Evolutionary conservation across 805 yeast genomes (phyloP).

Genomic region (Candida insectalens): DNA sequence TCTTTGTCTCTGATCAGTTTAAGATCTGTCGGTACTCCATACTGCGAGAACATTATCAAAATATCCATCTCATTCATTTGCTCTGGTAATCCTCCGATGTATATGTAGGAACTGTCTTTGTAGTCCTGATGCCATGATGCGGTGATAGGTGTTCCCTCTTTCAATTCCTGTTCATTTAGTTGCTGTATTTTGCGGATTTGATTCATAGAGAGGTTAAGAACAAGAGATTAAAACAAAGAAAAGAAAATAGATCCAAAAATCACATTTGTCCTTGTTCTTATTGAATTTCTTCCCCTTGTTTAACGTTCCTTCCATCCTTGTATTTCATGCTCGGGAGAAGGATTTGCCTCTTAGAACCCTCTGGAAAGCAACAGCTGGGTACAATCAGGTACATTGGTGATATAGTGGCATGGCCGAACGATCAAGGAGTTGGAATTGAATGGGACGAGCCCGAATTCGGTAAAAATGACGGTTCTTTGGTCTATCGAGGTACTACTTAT

Average conservation of each 20-base stretch:
- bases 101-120: conserved; percentile 64
- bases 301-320: no score
- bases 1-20: conserved; percentile 57
- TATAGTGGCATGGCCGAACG: conserved; percentile 53
- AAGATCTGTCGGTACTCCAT: conserved; percentile 75
- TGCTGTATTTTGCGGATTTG: conserved; percentile 29
- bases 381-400: conserved; percentile 56
- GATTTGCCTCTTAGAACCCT: conserved; percentile 23
- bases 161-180: conserved; percentile 60
- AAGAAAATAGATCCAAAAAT: no score
- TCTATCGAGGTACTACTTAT: conserved; percentile 26
- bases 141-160: conserved; percentile 40
- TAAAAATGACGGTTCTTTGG: conserved; percentile 54
- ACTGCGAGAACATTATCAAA: conserved; percentile 74
- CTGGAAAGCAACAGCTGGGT: conserved; percentile 29
- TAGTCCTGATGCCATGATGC: conserved; percentile 92
- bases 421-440: conserved; percentile 63
- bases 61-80: conserved; percentile 69
- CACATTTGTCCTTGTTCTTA: no score
- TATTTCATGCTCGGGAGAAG: no score
- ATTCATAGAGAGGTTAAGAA: no score
- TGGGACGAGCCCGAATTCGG: conserved; percentile 65
- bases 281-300: no score
- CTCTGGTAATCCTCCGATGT: conserved; percentile 61
- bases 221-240: no score